Base-by-base conservation (phyloP, 2,329 filamentous ascomycete species). In the Amylocarpus encephaloides region DNA sequence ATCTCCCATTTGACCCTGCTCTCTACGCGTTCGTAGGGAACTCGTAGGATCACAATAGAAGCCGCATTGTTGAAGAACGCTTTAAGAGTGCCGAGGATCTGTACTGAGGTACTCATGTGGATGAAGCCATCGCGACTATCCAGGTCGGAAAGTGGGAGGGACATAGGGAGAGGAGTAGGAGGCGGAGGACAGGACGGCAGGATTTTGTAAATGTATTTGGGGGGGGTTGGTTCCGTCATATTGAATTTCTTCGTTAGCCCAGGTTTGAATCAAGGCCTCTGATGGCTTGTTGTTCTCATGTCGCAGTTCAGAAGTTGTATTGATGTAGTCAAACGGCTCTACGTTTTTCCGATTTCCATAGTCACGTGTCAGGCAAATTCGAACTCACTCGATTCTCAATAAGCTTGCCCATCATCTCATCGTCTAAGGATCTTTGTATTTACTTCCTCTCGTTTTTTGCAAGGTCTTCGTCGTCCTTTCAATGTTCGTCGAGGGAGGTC, bases 151-250 rank as follows among this genome's bases (percentile, higher is more conserved):
- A 65, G 53, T 11, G 61, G 61, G 10, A 64, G 56, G 10, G 48
- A 53, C 11, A 39, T 15, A 1, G 61, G 63, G 12, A 65, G 59
- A 3, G 61, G 60, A 1, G 49, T 48, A 9, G 58, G 49, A 7
- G 59, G 59, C 26, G 55, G 9, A 2, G 57, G 50, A 6, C 52
- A 39, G 6, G 60, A 46, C 13, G 63, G 61, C 13, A 65, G 49
- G 52, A 65, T 64, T 42, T 65, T 65, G 55, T 65, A 65, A 45
- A 65, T 63, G 50, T 61, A 65, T 36, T 49, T 57, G 40, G 62
- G 62, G 5, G 50, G 48, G 34, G 32, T 10, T 29, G 43, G 16
- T 36, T 26, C 22, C 22, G 22, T 26, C 22, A 26, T 26, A 26
- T 7, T 26, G 22, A 26, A 7, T 4, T 26, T 4, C 7, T 26